Percentiles rank a stretch among this genome's conserved stretches.
These are phyloP conservation scores for Sarcodon sp. DNA, from an alignment of 768 basidiomycete species.

Conservation along the genomic window DNA sequence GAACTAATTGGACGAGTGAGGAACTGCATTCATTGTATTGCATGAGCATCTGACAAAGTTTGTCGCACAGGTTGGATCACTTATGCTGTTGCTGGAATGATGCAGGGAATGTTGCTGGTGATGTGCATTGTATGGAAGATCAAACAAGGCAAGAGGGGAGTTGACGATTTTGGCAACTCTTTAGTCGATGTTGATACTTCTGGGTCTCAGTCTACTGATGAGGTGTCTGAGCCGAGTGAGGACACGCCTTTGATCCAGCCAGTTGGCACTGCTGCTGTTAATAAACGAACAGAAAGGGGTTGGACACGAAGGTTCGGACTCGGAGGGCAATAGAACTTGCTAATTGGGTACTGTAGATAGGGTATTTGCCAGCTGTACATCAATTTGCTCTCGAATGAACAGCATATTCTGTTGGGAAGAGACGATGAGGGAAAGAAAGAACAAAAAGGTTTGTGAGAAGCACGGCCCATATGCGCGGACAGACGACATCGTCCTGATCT, in stretches of 20 bases:
- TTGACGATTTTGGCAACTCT: conserved; percentile 84
- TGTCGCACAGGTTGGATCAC: conserved; percentile 55
- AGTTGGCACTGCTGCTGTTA: too few relatives aligned
- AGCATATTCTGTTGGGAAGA: neutral
- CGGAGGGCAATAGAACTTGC: too few relatives aligned
- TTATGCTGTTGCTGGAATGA: conserved; percentile 68
- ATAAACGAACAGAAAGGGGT: too few relatives aligned
- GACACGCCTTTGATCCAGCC: too few relatives aligned
- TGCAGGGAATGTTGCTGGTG: conserved; percentile 70
- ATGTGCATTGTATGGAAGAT: conserved; percentile 85
- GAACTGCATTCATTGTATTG: neutral
- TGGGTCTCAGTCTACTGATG: too few relatives aligned
- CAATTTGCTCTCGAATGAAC: neutral
- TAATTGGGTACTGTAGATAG: neutral
- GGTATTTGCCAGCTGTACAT: neutral
- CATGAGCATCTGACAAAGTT: conserved; percentile 1
- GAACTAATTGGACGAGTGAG: conserved; percentile 79
- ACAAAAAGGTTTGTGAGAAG: conserved; percentile 65
- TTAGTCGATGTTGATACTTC: conserved; percentile 9
- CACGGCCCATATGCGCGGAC: conserved; percentile 69
- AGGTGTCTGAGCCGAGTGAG: too few relatives aligned
- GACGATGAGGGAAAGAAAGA: conserved; percentile 1
- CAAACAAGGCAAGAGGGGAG: conserved; percentile 57
- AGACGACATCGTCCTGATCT: conserved; percentile 76
- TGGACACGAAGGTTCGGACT: too few relatives aligned